Evolutionary conservation across 2,329 filamentous ascomycete species (phyloP).

Genomic region (Hypoxylon sp.): DNA sequence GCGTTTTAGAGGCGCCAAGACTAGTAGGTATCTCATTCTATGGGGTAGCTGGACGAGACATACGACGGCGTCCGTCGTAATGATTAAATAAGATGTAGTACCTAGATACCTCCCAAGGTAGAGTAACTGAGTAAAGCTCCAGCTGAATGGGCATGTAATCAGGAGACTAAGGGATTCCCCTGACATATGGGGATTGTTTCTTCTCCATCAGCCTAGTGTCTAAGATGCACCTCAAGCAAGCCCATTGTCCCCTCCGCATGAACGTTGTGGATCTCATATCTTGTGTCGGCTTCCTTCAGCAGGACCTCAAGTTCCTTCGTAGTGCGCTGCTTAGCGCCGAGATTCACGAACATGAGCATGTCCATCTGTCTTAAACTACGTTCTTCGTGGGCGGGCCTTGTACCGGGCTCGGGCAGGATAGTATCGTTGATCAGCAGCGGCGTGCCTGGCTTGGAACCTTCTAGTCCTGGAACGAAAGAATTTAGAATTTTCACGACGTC

Average conservation of each 20-base stretch:
- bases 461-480: slow-evolving; percentile 47
- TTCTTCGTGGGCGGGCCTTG: slow-evolving; percentile 28
- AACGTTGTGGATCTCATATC: slow-evolving; percentile 34
- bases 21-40: background rate
- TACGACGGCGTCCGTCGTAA: background rate
- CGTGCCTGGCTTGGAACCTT: slow-evolving; percentile 40
- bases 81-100: no score
- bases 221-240: slow-evolving; percentile 16
- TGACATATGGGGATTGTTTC: background rate
- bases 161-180: background rate
- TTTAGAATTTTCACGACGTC: slow-evolving; percentile 49
- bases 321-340: slow-evolving; percentile 49
- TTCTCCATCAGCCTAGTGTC: background rate
- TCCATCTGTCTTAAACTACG: slow-evolving; percentile 46
- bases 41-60: background rate
- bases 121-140: background rate
- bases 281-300: slow-evolving; percentile 37
- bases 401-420: slow-evolving; percentile 39
- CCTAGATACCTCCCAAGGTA: background rate
- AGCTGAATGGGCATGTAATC: background rate
- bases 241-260: slow-evolving; percentile 10
- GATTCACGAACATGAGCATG: slow-evolving; percentile 48
- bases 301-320: slow-evolving; percentile 41
- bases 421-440: slow-evolving; percentile 49
- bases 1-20: background rate